Base-by-base conservation (phyloP, 2,329 filamentous ascomycete species). In the Rutstroemia sydowiana region DNA sequence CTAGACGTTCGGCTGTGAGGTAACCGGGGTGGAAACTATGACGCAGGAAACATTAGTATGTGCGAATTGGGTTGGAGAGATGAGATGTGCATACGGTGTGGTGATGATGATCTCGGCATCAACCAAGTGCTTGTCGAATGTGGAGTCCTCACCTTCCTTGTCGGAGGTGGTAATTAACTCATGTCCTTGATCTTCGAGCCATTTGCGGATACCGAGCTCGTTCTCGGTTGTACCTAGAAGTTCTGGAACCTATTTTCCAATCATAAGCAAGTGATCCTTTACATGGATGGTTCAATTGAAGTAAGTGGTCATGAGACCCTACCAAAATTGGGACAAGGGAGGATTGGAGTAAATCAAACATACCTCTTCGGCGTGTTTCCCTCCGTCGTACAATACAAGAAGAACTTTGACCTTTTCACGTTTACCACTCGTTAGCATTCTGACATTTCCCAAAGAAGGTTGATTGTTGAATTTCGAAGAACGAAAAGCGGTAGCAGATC, bases 81-180 rank as follows among this genome's bases (percentile, higher is more conserved):
- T 11, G 13, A 20, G 3, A 36, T 36, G 8, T 36, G 34, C 34
- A 57, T 72, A 95, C 87, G 93, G 93, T 53, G 93, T 98, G 63
- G 93, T 98, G 74, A 98, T 97, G 80, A 98, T 97, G 73, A 98
- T 79, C 74, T 98, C 93, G 57, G 93, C 90, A 69, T 97, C 93
- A 57, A 93, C 90, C 51, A 98, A 82, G 75, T 98, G 89, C 76
- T 91, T 81, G 73, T 97, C 93, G 63, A 98, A 97, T 62, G 79
- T 87, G 56, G 92, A 97, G 79, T 86, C 81, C 75, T 89, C 87
- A 61, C 89, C 87, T 65, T 98, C 93, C 79, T 98, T 98, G 79
- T 96, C 89, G 42, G 91, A 95, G 60, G 93, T 98, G 65, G 93
- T 98, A 63, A 98, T 81, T 57, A 98, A 82, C 59, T 88, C 95